Base-by-base conservation (phyloP, 208 protist species). In the Wallacemonas sp. region DNA sequence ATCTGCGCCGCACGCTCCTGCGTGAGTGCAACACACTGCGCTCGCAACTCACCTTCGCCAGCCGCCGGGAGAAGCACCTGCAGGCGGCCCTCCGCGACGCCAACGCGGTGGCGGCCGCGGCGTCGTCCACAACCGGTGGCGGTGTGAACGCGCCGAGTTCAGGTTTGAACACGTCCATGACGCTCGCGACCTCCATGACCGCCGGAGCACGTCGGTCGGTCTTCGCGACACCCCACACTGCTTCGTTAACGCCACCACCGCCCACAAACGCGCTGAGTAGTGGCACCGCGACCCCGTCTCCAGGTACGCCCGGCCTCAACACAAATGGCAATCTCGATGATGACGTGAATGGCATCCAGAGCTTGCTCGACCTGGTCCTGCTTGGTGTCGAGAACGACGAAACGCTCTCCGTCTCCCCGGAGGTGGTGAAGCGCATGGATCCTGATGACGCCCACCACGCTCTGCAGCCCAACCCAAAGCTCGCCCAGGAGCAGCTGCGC, bases 341-440 rank as follows among this genome's bases (percentile, higher is more conserved):
- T 46, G 88, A 92, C 39, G 65, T 93, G 19, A 75, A 78, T 27
- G 68, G 81, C 0, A 74, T 96, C 41, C 78, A 93, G 30, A 94
- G 88, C 65, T 72, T 96, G 16, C 74, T 96, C 0, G 91, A 96
- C 63, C 65, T 94, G 19, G 88, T 85, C 2, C 65, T 96, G 9
- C 73, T 96, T 16, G 91, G 87, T 1, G 88, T 96, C 36, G 86
- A 96, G 68, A 83, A 86, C 55, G 86, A 93, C 61, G 70, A 86
- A 16, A 68, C 81, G 54, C 52, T 90, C n/a, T 68, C 76, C 0
- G 17, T 69, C 16, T 60, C 68, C 1, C 54, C 68, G 16, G 68
- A 60, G 26, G 67, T 78, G 19, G 63, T 83, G 24, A 61, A 73
- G 49, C 39, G 21, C 23, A 39, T 74, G 30, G 24, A 54, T 19